phyloP scores from a whole-genome alignment of 2,329 filamentous ascomycete species.

The Exserohilum turcica region DNA sequence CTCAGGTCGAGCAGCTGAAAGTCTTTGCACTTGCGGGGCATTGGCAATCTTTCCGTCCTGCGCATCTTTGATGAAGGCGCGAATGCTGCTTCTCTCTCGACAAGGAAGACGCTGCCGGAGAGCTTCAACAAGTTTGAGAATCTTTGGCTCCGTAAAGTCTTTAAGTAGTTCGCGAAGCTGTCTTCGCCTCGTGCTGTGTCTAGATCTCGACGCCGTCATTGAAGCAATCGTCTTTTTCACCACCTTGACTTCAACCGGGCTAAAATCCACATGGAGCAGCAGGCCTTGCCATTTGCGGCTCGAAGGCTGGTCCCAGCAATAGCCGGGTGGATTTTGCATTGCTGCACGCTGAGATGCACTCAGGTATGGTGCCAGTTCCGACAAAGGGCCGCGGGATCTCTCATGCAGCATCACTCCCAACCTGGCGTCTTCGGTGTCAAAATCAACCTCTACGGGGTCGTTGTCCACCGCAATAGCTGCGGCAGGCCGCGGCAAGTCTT shows the following conservation, averaged over 20 bases:
- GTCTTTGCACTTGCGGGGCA: slow-evolving; percentile 32
- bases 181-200: slow-evolving; percentile 24
- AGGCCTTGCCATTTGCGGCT: slow-evolving; percentile 37
- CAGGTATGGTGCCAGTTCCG: slow-evolving; percentile 35
- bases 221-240: slow-evolving; percentile 25
- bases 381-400: background rate
- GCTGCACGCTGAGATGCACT: slow-evolving; percentile 24
- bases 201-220: slow-evolving; percentile 6
- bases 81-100: slow-evolving; percentile 30
- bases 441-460: slow-evolving; percentile 25
- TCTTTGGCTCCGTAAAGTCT: slow-evolving; percentile 27
- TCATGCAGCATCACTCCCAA: slow-evolving; percentile 18
- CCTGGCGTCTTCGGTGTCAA: slow-evolving; percentile 27
- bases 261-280: slow-evolving; percentile 44
- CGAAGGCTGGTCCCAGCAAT: slow-evolving; percentile 32
- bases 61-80: slow-evolving; percentile 41
- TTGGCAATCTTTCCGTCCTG: slow-evolving; percentile 24
- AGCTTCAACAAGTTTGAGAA: slow-evolving; percentile 24
- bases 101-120: slow-evolving; percentile 21
- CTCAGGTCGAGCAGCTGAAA: slow-evolving; percentile 29
- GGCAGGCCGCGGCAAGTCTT: slow-evolving; percentile 12
- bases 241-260: slow-evolving; percentile 28
- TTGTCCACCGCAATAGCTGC: slow-evolving; percentile 23
- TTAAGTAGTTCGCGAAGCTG: slow-evolving; percentile 30
- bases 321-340: slow-evolving; percentile 18